Conservation (phyloP, 805 yeast species). For the Komagataella mondaviorum region DNA sequence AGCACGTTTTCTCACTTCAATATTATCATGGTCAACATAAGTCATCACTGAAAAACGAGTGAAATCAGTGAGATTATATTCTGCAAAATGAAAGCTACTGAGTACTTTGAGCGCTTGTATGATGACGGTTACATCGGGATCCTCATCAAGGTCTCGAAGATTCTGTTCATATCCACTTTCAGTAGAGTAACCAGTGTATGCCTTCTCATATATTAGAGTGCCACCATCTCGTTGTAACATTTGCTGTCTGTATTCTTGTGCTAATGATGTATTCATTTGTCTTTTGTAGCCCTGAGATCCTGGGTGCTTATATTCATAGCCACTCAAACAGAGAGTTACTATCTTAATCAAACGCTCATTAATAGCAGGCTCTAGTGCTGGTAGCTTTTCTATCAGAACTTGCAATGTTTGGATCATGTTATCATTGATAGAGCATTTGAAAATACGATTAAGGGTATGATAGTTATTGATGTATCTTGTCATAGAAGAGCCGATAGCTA, state of each 20-base stretch:
- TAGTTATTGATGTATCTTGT: constrained; percentile 81
- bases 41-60: constrained; percentile 75
- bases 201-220: not conserved
- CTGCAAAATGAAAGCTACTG: constrained; percentile 59
- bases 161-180: not conserved
- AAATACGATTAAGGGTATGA: constrained; percentile 55
- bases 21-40: constrained; percentile 69
- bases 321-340: constrained; percentile 66
- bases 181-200: not conserved
- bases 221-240: constrained; percentile 63
- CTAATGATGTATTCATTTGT: constrained; percentile 48
- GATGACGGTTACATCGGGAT: constrained; percentile 31
- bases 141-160: constrained; percentile 1
- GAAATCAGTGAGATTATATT: constrained; percentile 72
- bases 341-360: constrained; percentile 59
- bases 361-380: constrained; percentile 64
- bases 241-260: constrained; percentile 65
- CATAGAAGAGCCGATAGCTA: constrained; percentile 85
- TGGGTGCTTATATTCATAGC: constrained; percentile 69
- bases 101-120: constrained; percentile 73
- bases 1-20: constrained; percentile 73
- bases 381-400: constrained; percentile 57
- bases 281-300: constrained; percentile 66
- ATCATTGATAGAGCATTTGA: constrained; percentile 74
- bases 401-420: constrained; percentile 68